Evolutionary conservation across 2,329 filamentous ascomycete species (phyloP).

Genomic region (Paecilomyces fulvus): DNA sequence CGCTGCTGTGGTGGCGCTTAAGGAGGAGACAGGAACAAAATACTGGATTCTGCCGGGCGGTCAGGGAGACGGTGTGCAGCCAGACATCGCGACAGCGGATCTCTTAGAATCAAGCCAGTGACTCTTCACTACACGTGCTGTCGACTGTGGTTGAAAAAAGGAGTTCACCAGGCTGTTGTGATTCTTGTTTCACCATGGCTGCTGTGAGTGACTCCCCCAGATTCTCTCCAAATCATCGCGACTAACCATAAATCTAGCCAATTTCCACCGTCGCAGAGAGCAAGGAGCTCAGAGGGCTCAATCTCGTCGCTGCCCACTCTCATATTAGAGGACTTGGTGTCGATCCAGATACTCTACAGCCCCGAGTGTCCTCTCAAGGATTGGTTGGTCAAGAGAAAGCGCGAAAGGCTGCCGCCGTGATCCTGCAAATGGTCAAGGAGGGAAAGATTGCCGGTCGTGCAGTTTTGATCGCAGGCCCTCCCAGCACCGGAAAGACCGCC

Average conservation of each 20-base stretch:
- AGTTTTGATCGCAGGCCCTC: conserved; percentile 88
- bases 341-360: conserved; percentile 82
- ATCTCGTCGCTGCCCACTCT: conserved; percentile 95
- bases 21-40: background rate
- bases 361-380: conserved; percentile 76
- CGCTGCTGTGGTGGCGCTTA: background rate
- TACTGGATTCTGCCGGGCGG: conserved; percentile 22
- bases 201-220: conserved; percentile 21
- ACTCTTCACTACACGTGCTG: background rate
- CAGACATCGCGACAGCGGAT: background rate
- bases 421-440: conserved; percentile 97
- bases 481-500: conserved; percentile 95
- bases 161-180: background rate
- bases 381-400: conserved; percentile 95
- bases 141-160: background rate
- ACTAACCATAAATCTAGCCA: conserved; percentile 33
- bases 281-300: conserved; percentile 92
- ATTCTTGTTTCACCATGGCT: conserved; percentile 22
- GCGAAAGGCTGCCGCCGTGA: conserved; percentile 89
- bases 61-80: conserved; percentile 3
- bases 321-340: conserved; percentile 95
- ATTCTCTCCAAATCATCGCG: background rate
- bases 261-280: conserved; percentile 85
- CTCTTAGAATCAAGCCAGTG: background rate
- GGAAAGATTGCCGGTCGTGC: conserved; percentile 96